A percentile compares a stretch with the other conserved stretches of the same genome.
These are phyloP conservation scores for Leccinum boreale DNA, from an alignment of 768 basidiomycete species.

Conservation along the genomic window DNA sequence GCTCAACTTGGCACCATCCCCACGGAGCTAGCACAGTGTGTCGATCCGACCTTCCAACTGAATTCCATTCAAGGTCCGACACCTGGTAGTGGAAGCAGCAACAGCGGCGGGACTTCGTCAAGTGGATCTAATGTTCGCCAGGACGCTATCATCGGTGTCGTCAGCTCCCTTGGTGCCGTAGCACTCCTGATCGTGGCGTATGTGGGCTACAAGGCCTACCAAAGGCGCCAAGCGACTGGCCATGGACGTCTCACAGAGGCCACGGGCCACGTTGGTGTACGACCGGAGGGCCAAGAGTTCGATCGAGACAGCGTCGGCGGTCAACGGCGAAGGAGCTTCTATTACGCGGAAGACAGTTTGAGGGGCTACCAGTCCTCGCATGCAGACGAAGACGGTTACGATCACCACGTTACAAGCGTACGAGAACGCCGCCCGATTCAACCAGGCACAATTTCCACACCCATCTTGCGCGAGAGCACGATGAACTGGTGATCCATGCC, in stretches of 20 bases:
- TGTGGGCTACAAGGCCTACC: conserved; percentile 67
- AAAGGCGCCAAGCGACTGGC: conserved; percentile 62
- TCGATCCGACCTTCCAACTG: conserved; percentile 67
- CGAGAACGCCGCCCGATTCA: conserved; percentile 58
- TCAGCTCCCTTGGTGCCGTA: conserved; percentile 76
- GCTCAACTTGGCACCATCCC: conserved; percentile 43
- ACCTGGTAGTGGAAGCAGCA: conserved; percentile 18
- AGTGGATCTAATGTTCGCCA: conserved; percentile 46
- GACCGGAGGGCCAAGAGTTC: conserved; percentile 68
- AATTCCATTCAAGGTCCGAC: conserved; percentile 42
- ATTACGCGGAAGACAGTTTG: conserved; percentile 83
- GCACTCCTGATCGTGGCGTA: conserved; percentile 69
- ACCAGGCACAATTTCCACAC: conserved; percentile 68
- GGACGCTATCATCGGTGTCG: conserved; percentile 90
- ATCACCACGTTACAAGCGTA: conserved; percentile 36
- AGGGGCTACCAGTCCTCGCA: conserved; percentile 49
- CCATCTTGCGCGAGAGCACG: conserved; percentile 75
- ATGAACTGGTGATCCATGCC: conserved; percentile 68
- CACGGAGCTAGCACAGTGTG: conserved; percentile 56
- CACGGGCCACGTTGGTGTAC: conserved; percentile 35
- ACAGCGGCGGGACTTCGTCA: conserved; percentile 13
- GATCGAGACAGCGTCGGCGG: conserved; percentile 75
- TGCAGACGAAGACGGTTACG: conserved; percentile 37
- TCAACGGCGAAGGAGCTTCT: conserved; percentile 73
- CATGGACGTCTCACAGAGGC: conserved; percentile 72